Conservation (phyloP, 371 early-diverging fungal genomes). For the Actinomucor elegans region DNA sequence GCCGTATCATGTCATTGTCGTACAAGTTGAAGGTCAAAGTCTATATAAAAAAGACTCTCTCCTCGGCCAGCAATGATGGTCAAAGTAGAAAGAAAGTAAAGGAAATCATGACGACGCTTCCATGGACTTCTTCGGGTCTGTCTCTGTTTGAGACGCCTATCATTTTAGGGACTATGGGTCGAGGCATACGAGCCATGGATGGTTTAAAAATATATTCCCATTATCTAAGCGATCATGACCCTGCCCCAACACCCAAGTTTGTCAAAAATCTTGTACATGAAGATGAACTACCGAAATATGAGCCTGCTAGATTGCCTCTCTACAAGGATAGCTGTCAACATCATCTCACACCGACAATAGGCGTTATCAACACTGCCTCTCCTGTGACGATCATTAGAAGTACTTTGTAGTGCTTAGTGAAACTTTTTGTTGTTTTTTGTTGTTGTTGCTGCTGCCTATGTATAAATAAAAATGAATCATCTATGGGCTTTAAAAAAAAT, state of each 20-base stretch:
- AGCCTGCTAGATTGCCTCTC: constrained; percentile 6
- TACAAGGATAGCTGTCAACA: too few species aligned
- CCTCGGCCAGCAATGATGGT: not conserved
- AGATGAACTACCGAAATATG: constrained; percentile 16
- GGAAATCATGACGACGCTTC: not conserved
- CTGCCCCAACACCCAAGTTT: constrained; percentile 8
- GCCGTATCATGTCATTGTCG: constrained; percentile 8
- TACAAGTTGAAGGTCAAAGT: constrained; percentile 11
- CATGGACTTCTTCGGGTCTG: not conserved
- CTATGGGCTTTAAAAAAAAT: too few species aligned
- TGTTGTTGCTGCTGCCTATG: too few species aligned
- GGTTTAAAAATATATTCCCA: constrained; percentile 1
- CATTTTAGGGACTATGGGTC: constrained; percentile 7
- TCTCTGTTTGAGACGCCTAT: constrained; percentile 5
- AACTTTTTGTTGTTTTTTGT: too few species aligned
- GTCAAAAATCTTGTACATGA: constrained; percentile 7
- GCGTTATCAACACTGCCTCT: too few species aligned
- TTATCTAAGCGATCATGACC: not conserved
- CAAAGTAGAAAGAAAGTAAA: not conserved
- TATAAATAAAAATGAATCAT: too few species aligned
- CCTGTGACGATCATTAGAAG: too few species aligned
- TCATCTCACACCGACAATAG: too few species aligned
- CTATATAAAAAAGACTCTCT: not conserved
- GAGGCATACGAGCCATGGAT: constrained; percentile 6
- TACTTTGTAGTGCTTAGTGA: too few species aligned